Evolutionary conservation across 2,329 filamentous ascomycete genomes (phyloP).

Genomic region (Incumbomyces delicatus): DNA sequence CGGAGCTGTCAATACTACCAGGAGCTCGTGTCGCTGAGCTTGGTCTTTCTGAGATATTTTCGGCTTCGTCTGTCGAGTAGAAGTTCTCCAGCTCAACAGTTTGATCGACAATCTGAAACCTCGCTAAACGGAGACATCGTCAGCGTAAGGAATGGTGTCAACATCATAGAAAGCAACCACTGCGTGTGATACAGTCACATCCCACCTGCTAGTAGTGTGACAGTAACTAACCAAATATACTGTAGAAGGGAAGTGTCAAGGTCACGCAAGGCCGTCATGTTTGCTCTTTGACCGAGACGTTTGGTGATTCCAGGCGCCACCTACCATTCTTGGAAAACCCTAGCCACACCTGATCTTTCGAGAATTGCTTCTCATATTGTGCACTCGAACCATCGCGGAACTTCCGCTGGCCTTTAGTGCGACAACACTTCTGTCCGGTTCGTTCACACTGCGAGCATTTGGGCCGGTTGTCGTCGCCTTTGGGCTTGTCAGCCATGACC

Average conservation of each 20-base stretch:
- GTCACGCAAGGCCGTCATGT: not conserved
- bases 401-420: slow-evolving; percentile 18
- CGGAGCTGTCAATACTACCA: slow-evolving; percentile 8
- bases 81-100: slow-evolving; percentile 20
- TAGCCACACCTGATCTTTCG: slow-evolving; percentile 21
- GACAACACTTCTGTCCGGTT: slow-evolving; percentile 14
- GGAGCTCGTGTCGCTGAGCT: slow-evolving; percentile 9
- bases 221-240: not conserved
- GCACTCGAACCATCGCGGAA: slow-evolving; percentile 20
- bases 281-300: not conserved
- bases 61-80: slow-evolving; percentile 17
- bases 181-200: too few relatives aligned
- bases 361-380: slow-evolving; percentile 19
- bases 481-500: slow-evolving; percentile 10
- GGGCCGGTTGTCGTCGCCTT: slow-evolving; percentile 19
- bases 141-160: not conserved
- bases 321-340: slow-evolving; percentile 21
- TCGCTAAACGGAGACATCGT: slow-evolving; percentile 10
- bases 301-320: slow-evolving; percentile 7
- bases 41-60: slow-evolving; percentile 3
- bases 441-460: slow-evolving; percentile 21
- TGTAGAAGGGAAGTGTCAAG: not conserved
- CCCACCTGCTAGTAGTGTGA: too few relatives aligned
- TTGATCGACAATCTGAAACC: slow-evolving; percentile 21
- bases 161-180: too few relatives aligned